These are phyloP conservation scores for Escallonia herrerae DNA, from an alignment of 129 eudicot species.

Conservation along the genomic window DNA sequence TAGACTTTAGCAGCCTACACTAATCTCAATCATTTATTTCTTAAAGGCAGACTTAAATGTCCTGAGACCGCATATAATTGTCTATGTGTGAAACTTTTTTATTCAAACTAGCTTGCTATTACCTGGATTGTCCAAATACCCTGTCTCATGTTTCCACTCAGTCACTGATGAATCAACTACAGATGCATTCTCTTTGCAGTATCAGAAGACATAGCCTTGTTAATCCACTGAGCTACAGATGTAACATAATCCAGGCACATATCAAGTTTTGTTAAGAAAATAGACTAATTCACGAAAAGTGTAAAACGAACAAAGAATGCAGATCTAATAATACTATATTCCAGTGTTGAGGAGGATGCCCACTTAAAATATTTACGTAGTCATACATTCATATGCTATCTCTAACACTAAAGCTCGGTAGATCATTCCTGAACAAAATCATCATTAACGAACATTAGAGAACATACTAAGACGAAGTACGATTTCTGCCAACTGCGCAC, in stretches of 20 bases:
- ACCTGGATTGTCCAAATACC: slow-evolving; percentile 53
- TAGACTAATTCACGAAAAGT: background rate
- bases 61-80: too few relatives aligned
- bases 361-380: background rate
- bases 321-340: too few relatives aligned
- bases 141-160: slow-evolving; percentile 50
- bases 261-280: background rate
- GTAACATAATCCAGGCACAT: slow-evolving; percentile 12
- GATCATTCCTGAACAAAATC: background rate
- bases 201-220: slow-evolving; percentile 53
- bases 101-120: slow-evolving; percentile 13
- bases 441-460: background rate
- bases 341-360: too few relatives aligned
- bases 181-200: slow-evolving; percentile 42
- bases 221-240: slow-evolving; percentile 18
- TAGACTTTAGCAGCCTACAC: too few relatives aligned
- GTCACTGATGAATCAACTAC: slow-evolving; percentile 64
- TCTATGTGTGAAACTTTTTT: too few relatives aligned
- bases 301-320: too few relatives aligned
- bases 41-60: too few relatives aligned
- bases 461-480: too few relatives aligned
- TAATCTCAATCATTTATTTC: too few relatives aligned
- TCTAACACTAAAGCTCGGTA: background rate
- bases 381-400: background rate
- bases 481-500: too few relatives aligned